A percentile compares a stretch with the other conserved stretches of the same genome.
Evolutionary conservation across 202 grass and related monocot species (phyloP).

Genomic region (Brachypodium distachyon): DNA sequence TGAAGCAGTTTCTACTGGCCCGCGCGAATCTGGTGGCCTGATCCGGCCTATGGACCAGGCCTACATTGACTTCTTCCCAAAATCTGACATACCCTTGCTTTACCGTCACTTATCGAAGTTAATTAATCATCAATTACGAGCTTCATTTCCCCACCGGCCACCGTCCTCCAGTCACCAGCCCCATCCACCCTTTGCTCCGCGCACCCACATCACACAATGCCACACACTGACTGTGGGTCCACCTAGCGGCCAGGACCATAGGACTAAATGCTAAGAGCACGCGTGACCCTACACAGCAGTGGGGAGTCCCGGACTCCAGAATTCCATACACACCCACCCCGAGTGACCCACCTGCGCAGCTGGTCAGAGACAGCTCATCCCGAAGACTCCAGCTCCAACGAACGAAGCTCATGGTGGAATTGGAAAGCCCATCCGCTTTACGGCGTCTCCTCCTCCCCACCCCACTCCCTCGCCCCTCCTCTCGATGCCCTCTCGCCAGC

Average conservation of each 20-base stretch:
- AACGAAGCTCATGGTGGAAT: neutral
- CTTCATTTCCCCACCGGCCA: neutral
- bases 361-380: neutral
- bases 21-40: neutral
- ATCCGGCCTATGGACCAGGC: neutral
- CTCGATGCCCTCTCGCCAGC: slow-evolving; percentile 38
- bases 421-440: slow-evolving; percentile 16
- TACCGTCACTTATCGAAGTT: neutral
- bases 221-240: neutral
- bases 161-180: neutral
- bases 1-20: no score
- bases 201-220: neutral
- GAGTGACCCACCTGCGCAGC: neutral
- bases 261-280: neutral
- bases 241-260: no score
- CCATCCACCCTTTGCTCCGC: neutral
- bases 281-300: neutral
- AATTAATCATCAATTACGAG: neutral
- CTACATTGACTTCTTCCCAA: neutral
- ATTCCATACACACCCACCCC: no score
- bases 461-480: no score
- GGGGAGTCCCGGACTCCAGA: no score
- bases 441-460: neutral
- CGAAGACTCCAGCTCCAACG: neutral
- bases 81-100: neutral